Conservation (phyloP, 2,329 filamentous ascomycete species). For the Xenoacremonium recifei region DNA sequence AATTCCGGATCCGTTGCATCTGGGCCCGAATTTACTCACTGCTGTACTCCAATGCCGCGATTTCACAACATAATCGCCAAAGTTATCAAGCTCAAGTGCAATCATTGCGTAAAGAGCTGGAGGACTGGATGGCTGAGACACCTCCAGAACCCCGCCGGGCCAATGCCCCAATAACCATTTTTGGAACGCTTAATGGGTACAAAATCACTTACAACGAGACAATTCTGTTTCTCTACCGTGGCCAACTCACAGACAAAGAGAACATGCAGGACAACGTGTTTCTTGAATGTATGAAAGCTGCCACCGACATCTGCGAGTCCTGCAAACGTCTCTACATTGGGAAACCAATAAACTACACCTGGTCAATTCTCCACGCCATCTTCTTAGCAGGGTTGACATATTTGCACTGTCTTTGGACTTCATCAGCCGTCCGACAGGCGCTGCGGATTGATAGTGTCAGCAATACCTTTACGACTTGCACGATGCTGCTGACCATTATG, state of each 20-base stretch:
- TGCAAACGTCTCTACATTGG: slow-evolving; percentile 18
- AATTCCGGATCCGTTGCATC: slow-evolving; percentile 5
- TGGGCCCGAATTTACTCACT: slow-evolving; percentile 7
- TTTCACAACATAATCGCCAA: not conserved
- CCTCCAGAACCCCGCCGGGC: slow-evolving; percentile 1
- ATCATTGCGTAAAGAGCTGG: slow-evolving; percentile 3
- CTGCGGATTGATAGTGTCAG: slow-evolving; percentile 16
- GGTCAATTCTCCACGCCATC: slow-evolving; percentile 6
- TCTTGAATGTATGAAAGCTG: slow-evolving; percentile 16
- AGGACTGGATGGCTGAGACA: slow-evolving; percentile 7
- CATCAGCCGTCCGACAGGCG: slow-evolving; percentile 12
- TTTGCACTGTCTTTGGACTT: slow-evolving; percentile 33
- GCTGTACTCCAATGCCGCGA: slow-evolving; percentile 3
- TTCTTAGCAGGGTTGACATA: slow-evolving; percentile 12
- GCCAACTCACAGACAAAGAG: too few species aligned
- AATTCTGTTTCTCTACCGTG: slow-evolving; percentile 22
- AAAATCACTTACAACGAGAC: slow-evolving; percentile 15
- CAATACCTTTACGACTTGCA: slow-evolving; percentile 28
- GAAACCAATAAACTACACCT: slow-evolving; percentile 11
- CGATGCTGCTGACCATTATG: slow-evolving; percentile 29
- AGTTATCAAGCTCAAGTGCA: not conserved
- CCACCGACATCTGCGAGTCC: slow-evolving; percentile 9
- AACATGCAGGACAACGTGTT: slow-evolving; percentile 24
- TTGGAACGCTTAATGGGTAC: slow-evolving; percentile 3
- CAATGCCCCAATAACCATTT: not conserved